Evolutionary conservation across 2,329 filamentous ascomycete species (phyloP), one percentile per base, ranked within the genome.

Genomic region (Talaromyces sp.): DNA sequence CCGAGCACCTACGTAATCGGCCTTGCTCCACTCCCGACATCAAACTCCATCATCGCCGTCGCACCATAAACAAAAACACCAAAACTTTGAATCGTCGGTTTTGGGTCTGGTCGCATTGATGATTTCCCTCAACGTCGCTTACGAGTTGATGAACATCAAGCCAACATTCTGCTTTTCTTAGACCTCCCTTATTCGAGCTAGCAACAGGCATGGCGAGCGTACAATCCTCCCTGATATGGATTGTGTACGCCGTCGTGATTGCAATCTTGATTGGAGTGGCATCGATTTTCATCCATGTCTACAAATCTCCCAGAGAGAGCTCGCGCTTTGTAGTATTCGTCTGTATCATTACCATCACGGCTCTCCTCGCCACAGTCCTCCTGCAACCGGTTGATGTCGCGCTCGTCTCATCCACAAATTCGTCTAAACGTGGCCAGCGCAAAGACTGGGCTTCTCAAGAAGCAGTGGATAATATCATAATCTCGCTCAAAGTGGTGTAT

Each of bases 321-420:
- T 95, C 91, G 24, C 84, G 86, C 43, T 82, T 89, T 55, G 91
- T 98, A 63, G 96, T 88, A 62, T 81, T 86, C 58, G 89, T 97
- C 68, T 91, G 91, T 73, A 92, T 96, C 67, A 79, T 97, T 76
- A 95, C 92, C 59, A 83, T 96, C 52, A 92, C 93, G 10, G 85
- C 90, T 9, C 84, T 99, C 31, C 86, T 99, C 58, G 95, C 95
- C 14, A 99, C 95, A 1, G 88, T 97, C 29, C 84, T 99, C 35
- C 85, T 99, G 24, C 86, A 97, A 29, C 95, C 95, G 26, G 93
- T 98, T 74, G 95, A 99, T 75, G 91, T 98, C 67, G 95, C 95
- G 11, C 85, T 99, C 67, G 89, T 97, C 54, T 97, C 93, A 1
- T 91, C 92, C 7, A 99, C 95, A 0, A 89, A 87, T 14, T 87